phyloP scores from a whole-genome alignment of 345 rosid genomes.

The Lumnitzera racemosa region DNA sequence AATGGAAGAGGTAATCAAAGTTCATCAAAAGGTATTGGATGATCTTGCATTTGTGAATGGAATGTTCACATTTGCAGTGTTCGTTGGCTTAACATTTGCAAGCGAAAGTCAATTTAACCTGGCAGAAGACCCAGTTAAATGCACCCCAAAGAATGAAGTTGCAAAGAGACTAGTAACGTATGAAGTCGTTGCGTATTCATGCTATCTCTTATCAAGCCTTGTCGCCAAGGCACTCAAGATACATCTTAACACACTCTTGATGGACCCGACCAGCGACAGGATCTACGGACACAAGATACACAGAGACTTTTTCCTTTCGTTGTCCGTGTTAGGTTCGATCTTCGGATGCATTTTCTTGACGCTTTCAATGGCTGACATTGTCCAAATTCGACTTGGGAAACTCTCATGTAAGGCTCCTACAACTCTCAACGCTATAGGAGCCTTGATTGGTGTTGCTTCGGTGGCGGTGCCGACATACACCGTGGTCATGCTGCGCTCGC shows the following conservation, averaged over 20 bases:
- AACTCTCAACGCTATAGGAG: background rate
- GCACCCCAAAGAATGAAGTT: too few species aligned
- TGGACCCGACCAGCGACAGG: background rate
- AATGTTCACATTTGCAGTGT: constrained; percentile 6
- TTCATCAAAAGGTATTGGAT: background rate
- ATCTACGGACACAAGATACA: too few species aligned
- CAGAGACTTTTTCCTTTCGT: background rate
- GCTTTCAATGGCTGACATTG: constrained; percentile 22
- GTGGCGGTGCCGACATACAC: constrained; percentile 14
- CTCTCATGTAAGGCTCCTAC: constrained; percentile 14
- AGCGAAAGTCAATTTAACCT: background rate
- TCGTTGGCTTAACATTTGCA: background rate
- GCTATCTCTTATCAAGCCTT: constrained; percentile 13
- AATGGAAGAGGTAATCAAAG: background rate
- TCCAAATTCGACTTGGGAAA: constrained; percentile 25
- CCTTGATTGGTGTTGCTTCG: constrained; percentile 14
- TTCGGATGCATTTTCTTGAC: constrained; percentile 16
- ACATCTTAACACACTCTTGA: background rate
- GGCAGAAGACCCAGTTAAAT: too few species aligned
- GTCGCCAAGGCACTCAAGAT: constrained; percentile 3
- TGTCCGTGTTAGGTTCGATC: constrained; percentile 14
- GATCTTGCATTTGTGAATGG: constrained; percentile 6
- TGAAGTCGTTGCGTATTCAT: too few species aligned
- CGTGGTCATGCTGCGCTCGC: too few species aligned
- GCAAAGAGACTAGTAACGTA: too few species aligned